Conservation (phyloP, 352 stramenopile species). For the Aphanomyces cochlioides region DNA sequence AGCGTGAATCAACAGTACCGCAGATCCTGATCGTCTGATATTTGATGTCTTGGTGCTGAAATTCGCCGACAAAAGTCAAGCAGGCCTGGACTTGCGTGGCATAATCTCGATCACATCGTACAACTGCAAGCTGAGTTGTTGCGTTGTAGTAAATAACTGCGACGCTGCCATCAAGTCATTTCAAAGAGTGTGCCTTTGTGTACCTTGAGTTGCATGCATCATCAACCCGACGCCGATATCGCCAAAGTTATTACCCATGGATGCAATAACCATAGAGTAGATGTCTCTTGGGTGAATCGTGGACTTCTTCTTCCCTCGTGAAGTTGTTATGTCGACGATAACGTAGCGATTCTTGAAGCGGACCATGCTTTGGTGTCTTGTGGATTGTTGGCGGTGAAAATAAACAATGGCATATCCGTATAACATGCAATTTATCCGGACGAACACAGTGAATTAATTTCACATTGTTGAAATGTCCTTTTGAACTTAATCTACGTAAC, state of each 20-base stretch:
- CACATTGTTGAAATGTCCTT: no score
- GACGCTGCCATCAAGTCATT: conserved; percentile 13
- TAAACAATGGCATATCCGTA: no score
- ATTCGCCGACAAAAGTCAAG: conserved; percentile 23
- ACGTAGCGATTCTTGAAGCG: conserved; percentile 32
- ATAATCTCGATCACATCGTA: conserved; percentile 22
- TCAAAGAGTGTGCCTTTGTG: not conserved
- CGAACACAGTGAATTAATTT: no score
- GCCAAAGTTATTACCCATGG: conserved; percentile 25
- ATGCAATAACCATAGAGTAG: conserved; percentile 3
- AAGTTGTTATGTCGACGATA: conserved; percentile 12
- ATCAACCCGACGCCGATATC: conserved; percentile 20
- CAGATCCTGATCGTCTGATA: conserved; percentile 15
- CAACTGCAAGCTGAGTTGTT: conserved; percentile 16
- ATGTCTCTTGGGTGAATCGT: conserved; percentile 8
- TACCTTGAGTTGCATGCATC: conserved; percentile 23
- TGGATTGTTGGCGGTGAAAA: no score
- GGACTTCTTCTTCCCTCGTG: conserved; percentile 8
- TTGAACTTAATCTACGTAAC: no score
- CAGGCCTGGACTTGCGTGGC: conserved; percentile 21
- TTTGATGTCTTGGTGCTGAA: conserved; percentile 25
- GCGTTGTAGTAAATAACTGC: conserved; percentile 30
- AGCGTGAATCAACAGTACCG: not conserved
- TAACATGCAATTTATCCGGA: no score
- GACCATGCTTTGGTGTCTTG: conserved; percentile 1